Conservation (phyloP, 2,329 filamentous ascomycete genomes). For the Colletotrichum somersetense region DNA sequence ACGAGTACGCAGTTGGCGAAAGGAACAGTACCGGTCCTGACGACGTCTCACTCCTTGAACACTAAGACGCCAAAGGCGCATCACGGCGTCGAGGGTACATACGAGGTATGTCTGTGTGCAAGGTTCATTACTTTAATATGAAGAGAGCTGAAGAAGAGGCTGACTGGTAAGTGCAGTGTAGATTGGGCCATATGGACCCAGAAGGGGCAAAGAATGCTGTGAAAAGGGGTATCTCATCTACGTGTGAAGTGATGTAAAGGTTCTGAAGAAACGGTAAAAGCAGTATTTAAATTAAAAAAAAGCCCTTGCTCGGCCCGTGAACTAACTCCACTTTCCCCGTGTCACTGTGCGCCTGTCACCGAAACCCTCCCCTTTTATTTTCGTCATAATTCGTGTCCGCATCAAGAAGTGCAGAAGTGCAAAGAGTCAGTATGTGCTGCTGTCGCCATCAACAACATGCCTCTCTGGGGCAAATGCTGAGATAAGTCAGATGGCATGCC, state of each 20-base stretch:
- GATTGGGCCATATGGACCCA: slow-evolving; percentile 14
- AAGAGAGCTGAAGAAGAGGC: slow-evolving; percentile 8
- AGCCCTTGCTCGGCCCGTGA: not conserved
- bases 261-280: slow-evolving; percentile 7
- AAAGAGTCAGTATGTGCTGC: not conserved
- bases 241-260: slow-evolving; percentile 47
- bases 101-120: slow-evolving; percentile 20
- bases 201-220: slow-evolving; percentile 41
- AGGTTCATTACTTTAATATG: slow-evolving; percentile 9
- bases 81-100: not conserved
- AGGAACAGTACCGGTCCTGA: slow-evolving; percentile 66
- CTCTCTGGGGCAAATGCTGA: not conserved
- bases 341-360: not conserved
- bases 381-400: slow-evolving; percentile 8
- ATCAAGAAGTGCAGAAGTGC: not conserved
- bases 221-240: slow-evolving; percentile 58
- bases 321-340: not conserved
- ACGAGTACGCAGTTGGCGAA: slow-evolving; percentile 64
- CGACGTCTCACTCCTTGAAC: slow-evolving; percentile 47
- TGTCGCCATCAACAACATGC: not conserved
- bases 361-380: not conserved
- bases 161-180: slow-evolving; percentile 13
- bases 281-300: not conserved
- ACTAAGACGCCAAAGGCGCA: slow-evolving; percentile 47
- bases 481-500: not conserved